Conservation (phyloP, 1,284 basidiomycete species). For the Austroboletus rostrupii region DNA sequence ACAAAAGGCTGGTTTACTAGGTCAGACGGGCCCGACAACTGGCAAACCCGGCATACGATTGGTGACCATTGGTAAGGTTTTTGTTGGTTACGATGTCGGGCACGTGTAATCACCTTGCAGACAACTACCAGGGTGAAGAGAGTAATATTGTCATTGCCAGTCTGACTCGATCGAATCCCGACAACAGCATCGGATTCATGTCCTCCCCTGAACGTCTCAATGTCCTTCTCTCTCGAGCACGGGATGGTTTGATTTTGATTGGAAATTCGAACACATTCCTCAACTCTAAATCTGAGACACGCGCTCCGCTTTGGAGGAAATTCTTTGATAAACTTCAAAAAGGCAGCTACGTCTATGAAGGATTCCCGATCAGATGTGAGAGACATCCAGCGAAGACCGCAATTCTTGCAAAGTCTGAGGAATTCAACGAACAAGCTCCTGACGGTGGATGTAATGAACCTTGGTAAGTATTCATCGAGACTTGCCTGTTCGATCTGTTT, state of each 20-base stretch:
- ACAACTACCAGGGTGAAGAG: slow-evolving; percentile 68
- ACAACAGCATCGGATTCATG: slow-evolving; percentile 63
- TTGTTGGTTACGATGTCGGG: no score
- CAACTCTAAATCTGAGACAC: slow-evolving; percentile 41
- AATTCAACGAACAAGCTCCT: slow-evolving; percentile 53
- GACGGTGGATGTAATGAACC: slow-evolving; percentile 57
- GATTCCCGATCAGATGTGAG: slow-evolving; percentile 54
- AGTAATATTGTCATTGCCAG: slow-evolving; percentile 61
- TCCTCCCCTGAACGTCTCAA: slow-evolving; percentile 59
- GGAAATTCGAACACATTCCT: slow-evolving; percentile 58
- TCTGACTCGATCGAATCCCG: slow-evolving; percentile 52
- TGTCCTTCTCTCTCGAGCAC: slow-evolving; percentile 60
- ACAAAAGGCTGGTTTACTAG: slow-evolving; percentile 48
- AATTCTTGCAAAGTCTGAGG: slow-evolving; percentile 18
- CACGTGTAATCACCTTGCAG: slow-evolving; percentile 28
- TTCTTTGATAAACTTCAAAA: slow-evolving; percentile 43
- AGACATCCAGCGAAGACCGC: slow-evolving; percentile 41
- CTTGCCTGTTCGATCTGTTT: neutral
- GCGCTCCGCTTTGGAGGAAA: slow-evolving; percentile 45
- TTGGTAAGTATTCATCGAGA: slow-evolving; percentile 40
- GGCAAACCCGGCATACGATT: slow-evolving; percentile 42
- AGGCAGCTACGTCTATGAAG: slow-evolving; percentile 48
- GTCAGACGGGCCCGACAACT: slow-evolving; percentile 27
- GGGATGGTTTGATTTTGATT: slow-evolving; percentile 58
- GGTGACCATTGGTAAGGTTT: slow-evolving; percentile 54